Base-by-base conservation (phyloP, 192 early-diverging fungal species). In the Backusella luteola region DNA sequence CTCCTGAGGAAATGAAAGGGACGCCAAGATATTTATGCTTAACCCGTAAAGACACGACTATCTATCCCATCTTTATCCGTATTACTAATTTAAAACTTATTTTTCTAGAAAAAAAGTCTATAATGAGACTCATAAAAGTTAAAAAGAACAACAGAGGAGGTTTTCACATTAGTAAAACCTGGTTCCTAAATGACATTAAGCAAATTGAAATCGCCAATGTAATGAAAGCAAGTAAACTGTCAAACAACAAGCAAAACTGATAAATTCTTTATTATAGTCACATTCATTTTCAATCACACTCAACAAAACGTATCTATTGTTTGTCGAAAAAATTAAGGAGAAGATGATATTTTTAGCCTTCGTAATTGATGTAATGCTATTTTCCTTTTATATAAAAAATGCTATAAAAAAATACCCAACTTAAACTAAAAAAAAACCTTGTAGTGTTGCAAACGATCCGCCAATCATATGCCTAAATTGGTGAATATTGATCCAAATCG, bases 21-120 rank as follows among this genome's bases (percentile, higher is more conserved):
- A 90, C 85, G 42, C 82, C 84, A 39, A 78, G 89, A 59, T 90
- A 87, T 76, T 77, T 90, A 19, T 84, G 87, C 46, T 67, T 88
- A 73, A 85, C 89, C 34, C 83, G 89, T 88, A 82, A 75, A 39
- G 4, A 19, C n/a, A 53, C 0, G n/a, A 38, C 6, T 35, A 4
- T 69, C 21, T 8, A 7, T 23, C 21, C 9, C 21, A 32, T 46
- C 12, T 23, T n/a, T 32, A 41, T 59, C 12, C 52, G 8, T 46
- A 44, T n/a, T 35, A 59, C 23, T 59, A 59, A 23, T 12, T 26
- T 12, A 36, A 17, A 74, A 8, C 26, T 9, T 46, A 7, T 34
- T 34, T 44, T 29, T 38, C 71, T 80, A 77, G 82, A 85, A 68
- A 77, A 79, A 63, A 81, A 79, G 9, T 82, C 82, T 29, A 84